A percentile compares a stretch with the other conserved stretches of the same genome.
These are phyloP conservation scores for Polyrhizophydium stewartii DNA, from an alignment of 371 early-diverging fungal genomes.

Conservation along the genomic window DNA sequence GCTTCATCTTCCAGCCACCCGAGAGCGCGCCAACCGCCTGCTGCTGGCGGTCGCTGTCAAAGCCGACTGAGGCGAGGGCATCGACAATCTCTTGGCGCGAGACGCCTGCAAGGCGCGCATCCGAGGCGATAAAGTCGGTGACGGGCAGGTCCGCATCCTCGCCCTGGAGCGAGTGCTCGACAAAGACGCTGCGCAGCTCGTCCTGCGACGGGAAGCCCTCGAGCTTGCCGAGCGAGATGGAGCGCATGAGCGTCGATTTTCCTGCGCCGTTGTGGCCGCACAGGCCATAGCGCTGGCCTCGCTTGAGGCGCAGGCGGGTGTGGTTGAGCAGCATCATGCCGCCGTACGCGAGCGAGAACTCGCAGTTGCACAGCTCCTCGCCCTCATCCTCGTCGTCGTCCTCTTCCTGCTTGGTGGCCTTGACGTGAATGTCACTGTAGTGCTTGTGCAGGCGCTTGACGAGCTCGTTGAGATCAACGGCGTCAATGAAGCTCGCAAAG, in stretches of 20 bases:
- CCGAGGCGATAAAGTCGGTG: slow-evolving; percentile 48
- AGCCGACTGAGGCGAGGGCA: slow-evolving; percentile 60
- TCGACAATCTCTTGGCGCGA: slow-evolving; percentile 50
- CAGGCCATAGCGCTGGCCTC: slow-evolving; percentile 78
- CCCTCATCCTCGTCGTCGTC: slow-evolving; percentile 61
- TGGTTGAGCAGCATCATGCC: slow-evolving; percentile 77
- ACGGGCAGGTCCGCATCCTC: slow-evolving; percentile 63
- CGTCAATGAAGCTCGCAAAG: not conserved
- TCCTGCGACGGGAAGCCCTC: slow-evolving; percentile 75
- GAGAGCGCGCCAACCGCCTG: slow-evolving; percentile 63
- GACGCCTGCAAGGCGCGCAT: slow-evolving; percentile 31
- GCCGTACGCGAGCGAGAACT: slow-evolving; percentile 75
- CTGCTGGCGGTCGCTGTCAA: slow-evolving; percentile 54
- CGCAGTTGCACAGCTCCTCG: slow-evolving; percentile 75
- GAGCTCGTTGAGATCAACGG: not conserved
- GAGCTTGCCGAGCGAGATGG: slow-evolving; percentile 69
- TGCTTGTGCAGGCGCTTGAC: slow-evolving; percentile 7
- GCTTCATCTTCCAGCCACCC: slow-evolving; percentile 91
- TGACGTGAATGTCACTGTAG: slow-evolving; percentile 11
- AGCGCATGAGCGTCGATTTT: slow-evolving; percentile 83
- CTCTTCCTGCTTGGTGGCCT: slow-evolving; percentile 18
- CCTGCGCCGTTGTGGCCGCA: slow-evolving; percentile 87
- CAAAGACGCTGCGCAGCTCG: slow-evolving; percentile 65
- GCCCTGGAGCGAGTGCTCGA: slow-evolving; percentile 75
- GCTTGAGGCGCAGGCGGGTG: slow-evolving; percentile 66